Percentiles rank a stretch among this genome's conserved stretches.
Conservation (phyloP, 306 rosid genomes). For the Glycine tomentella region DNA sequence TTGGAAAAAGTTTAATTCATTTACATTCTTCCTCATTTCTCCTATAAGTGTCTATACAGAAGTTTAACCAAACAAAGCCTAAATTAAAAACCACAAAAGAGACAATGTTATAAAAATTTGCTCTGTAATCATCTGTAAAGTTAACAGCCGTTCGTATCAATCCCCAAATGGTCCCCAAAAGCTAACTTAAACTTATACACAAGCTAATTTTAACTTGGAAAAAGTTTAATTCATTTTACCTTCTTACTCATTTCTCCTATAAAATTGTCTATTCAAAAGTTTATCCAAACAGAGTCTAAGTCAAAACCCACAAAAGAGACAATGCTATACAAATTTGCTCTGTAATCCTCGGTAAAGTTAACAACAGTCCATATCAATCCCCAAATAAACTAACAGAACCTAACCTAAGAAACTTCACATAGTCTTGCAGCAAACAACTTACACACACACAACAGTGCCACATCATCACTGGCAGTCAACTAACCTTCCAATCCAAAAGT, state of each 20-base stretch:
- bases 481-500: not conserved
- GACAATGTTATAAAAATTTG: too few species aligned
- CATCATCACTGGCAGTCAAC: not conserved
- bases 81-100: not conserved
- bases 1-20: not conserved
- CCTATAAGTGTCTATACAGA: not conserved
- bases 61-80: not conserved
- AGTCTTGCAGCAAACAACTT: not conserved
- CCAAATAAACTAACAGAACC: not conserved
- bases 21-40: not conserved
- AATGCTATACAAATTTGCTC: not conserved
- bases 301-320: too few species aligned
- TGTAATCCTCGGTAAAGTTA: slow-evolving; percentile 1
- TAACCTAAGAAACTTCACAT: not conserved
- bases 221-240: too few species aligned
- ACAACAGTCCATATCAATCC: not conserved
- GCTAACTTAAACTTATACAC: too few species aligned
- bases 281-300: too few species aligned
- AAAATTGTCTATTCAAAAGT: too few species aligned
- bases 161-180: too few species aligned
- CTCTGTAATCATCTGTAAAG: too few species aligned
- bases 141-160: too few species aligned
- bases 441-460: slow-evolving; percentile 12
- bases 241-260: too few species aligned
- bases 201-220: too few species aligned